Evolutionary conservation across 1,139 yeast genomes (phyloP).

Genomic region (Meyerozyma sp.): DNA sequence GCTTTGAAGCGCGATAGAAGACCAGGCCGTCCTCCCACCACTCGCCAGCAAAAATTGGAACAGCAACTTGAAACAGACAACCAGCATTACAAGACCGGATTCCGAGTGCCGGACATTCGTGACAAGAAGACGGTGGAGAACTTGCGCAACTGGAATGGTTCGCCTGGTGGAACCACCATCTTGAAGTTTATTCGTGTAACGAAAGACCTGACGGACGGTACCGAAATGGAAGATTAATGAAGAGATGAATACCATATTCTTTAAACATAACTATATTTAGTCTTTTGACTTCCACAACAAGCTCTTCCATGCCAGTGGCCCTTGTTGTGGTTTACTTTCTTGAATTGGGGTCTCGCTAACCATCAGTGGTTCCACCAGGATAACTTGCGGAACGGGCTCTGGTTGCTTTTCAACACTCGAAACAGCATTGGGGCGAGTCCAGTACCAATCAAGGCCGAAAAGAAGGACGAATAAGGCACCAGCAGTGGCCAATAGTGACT

Average conservation of each 20-base stretch:
- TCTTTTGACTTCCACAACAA: not conserved
- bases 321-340: not conserved
- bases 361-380: not conserved
- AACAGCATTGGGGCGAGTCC: not conserved
- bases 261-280: not conserved
- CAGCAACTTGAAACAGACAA: slow-evolving; percentile 55
- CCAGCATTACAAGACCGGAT: slow-evolving; percentile 64
- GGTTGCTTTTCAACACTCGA: not conserved
- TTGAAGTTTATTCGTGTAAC: slow-evolving; percentile 43
- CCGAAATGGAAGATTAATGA: not conserved
- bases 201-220: slow-evolving; percentile 7
- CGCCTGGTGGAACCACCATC: slow-evolving; percentile 70
- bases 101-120: slow-evolving; percentile 66
- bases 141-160: slow-evolving; percentile 74
- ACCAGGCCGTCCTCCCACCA: slow-evolving; percentile 81
- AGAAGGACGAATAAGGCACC: slow-evolving; percentile 28
- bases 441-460: slow-evolving; percentile 21
- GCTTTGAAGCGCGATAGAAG: slow-evolving; percentile 57
- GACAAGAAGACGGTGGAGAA: slow-evolving; percentile 54
- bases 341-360: not conserved
- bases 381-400: not conserved
- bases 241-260: not conserved
- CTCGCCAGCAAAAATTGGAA: slow-evolving; percentile 63
- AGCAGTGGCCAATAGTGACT: slow-evolving; percentile 26
- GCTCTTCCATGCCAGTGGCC: not conserved